phyloP scores from a whole-genome alignment of 257 asterid genomes.

The Salvia miltiorrhiza region DNA sequence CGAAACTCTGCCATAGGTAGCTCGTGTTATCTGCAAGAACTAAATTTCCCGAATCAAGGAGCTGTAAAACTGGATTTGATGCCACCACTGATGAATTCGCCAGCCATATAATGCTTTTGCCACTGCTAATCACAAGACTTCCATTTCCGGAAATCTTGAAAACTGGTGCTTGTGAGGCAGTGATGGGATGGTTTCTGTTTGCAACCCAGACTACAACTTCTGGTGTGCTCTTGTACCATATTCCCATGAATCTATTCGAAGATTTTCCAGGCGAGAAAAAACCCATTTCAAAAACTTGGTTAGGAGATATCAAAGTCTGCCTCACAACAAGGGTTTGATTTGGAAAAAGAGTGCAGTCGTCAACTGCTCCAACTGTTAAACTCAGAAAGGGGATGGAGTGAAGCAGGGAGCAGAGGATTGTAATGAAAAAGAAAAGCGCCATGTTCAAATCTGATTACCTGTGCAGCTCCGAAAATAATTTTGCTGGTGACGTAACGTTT shows the following conservation, averaged over 20 bases:
- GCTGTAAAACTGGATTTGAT: conserved; percentile 19
- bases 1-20: conserved; percentile 37
- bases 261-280: conserved; percentile 35
- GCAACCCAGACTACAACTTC: conserved; percentile 30
- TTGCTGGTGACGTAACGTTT: too few species aligned
- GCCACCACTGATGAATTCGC: conserved; percentile 8
- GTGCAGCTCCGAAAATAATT: not conserved
- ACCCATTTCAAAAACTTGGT: conserved; percentile 28
- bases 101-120: conserved; percentile 21
- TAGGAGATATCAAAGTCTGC: conserved; percentile 28
- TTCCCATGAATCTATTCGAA: conserved; percentile 15
- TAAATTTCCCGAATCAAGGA: conserved; percentile 30
- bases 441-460: not conserved
- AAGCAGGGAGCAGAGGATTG: not conserved
- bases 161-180: not conserved
- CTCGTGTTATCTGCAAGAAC: not conserved
- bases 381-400: not conserved
- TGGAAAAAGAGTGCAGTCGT: conserved; percentile 13
- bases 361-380: not conserved
- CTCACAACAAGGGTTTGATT: conserved; percentile 4
- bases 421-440: not conserved
- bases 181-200: conserved; percentile 24
- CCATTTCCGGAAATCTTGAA: conserved; percentile 3
- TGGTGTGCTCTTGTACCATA: conserved; percentile 30
- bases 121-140: conserved; percentile 5